Conservation (phyloP, 2,329 filamentous ascomycete species). For the Ophiocordyceps camponoti-leonardi region DNA sequence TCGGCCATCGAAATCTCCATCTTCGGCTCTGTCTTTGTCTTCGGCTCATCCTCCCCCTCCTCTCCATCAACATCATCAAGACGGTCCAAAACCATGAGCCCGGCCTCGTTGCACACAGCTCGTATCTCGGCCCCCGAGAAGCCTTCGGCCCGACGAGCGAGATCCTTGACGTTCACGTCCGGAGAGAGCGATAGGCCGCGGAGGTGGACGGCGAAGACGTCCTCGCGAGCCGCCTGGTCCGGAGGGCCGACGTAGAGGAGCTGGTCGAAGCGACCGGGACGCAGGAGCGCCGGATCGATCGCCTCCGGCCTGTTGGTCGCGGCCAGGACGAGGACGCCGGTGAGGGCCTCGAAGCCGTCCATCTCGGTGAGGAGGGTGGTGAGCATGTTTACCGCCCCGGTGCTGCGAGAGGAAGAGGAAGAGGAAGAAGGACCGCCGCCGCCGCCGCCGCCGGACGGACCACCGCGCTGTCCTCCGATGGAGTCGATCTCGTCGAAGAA, state of each 20-base stretch:
- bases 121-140: slow-evolving; percentile 75
- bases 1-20: slow-evolving; percentile 24
- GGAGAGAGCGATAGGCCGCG: slow-evolving; percentile 37
- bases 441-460: slow-evolving; percentile 16
- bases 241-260: slow-evolving; percentile 77
- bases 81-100: slow-evolving; percentile 22
- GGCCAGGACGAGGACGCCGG: slow-evolving; percentile 71
- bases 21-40: slow-evolving; percentile 3
- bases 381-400: slow-evolving; percentile 58
- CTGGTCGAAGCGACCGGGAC: slow-evolving; percentile 72
- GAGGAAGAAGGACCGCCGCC: slow-evolving; percentile 22
- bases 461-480: slow-evolving; percentile 40
- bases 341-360: slow-evolving; percentile 79
- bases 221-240: slow-evolving; percentile 50
- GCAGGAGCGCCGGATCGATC: slow-evolving; percentile 70
- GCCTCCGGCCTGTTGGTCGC: slow-evolving; percentile 83
- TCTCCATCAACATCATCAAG: slow-evolving; percentile 12
- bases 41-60: background rate
- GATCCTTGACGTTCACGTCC: slow-evolving; percentile 46
- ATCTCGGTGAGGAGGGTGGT: slow-evolving; percentile 87
- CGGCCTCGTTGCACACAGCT: slow-evolving; percentile 29
- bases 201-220: slow-evolving; percentile 57
- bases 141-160: slow-evolving; percentile 52
- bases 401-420: slow-evolving; percentile 13
- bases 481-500: slow-evolving; percentile 96